These are phyloP conservation scores for Talaromyces sp. DNA, from an alignment of 2,329 filamentous ascomycete genomes.

Conservation along the genomic window DNA sequence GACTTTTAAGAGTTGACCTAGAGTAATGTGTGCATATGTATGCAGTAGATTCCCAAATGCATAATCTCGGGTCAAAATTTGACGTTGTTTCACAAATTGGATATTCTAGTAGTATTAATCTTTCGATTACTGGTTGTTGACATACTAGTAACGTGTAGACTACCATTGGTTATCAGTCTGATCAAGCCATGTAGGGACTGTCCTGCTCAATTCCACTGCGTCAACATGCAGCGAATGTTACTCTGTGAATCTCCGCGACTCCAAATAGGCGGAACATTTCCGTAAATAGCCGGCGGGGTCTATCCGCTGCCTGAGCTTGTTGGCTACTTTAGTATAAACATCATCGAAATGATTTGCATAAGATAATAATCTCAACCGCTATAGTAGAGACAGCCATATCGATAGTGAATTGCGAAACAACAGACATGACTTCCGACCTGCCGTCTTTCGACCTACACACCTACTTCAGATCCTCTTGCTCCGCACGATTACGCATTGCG, in stretches of 20 bases:
- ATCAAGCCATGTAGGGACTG: not conserved
- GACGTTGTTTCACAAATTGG: not conserved
- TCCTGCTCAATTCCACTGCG: not conserved
- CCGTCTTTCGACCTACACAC: slow-evolving; percentile 36
- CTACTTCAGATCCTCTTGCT: slow-evolving; percentile 63
- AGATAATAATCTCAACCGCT: not conserved
- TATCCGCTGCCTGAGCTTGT: not conserved
- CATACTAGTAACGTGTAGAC: not conserved
- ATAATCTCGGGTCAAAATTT: not conserved
- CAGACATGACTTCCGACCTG: slow-evolving; percentile 8
- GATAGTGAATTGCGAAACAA: not conserved
- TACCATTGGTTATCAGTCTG: not conserved
- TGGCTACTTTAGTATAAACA: not conserved
- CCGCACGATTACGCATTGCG: slow-evolving; percentile 59
- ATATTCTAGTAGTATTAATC: too few relatives aligned
- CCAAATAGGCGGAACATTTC: not conserved
- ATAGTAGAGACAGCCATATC: not conserved
- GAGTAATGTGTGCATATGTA: not conserved
- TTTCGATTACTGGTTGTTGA: not conserved
- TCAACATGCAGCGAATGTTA: not conserved
- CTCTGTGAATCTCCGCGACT: not conserved
- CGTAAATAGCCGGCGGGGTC: slow-evolving; percentile 22
- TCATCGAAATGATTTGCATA: not conserved
- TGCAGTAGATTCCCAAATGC: not conserved
- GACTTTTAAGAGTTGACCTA: not conserved